Conservation (phyloP, 106 monocot genomes). For the Dendrobium nobile region DNA sequence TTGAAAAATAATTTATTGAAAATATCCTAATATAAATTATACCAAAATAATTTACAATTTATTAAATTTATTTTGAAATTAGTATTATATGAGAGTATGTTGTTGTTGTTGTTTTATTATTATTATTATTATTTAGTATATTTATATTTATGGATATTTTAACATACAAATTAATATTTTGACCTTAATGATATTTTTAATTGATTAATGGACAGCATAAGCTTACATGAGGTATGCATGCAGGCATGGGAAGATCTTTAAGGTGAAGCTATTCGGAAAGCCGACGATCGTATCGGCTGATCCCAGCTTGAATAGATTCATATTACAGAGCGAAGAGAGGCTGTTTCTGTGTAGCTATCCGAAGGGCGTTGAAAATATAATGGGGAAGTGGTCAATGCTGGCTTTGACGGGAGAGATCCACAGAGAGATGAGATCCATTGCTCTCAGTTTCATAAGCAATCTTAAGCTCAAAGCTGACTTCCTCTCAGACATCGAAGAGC, state of each 20-base stretch:
- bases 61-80: no score
- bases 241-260: constrained; percentile 43
- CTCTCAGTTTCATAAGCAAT: constrained; percentile 25
- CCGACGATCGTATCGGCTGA: constrained; percentile 39
- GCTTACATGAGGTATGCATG: background rate
- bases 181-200: background rate
- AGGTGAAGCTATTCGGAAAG: constrained; percentile 27
- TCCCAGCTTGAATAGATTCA: constrained; percentile 31
- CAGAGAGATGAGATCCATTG: constrained; percentile 25
- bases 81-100: no score
- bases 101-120: no score
- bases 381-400: constrained; percentile 35
- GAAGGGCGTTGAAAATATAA: constrained; percentile 20
- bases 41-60: no score
- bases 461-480: constrained; percentile 18
- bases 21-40: no score
- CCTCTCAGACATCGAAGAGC: constrained; percentile 17
- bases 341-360: constrained; percentile 37
- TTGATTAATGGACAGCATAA: background rate
- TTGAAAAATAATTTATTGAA: no score
- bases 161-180: no score
- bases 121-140: no score
- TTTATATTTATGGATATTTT: no score
- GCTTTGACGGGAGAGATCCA: constrained; percentile 21
- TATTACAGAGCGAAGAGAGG: constrained; percentile 38